phyloP scores from a whole-genome alignment of 2,329 filamentous ascomycete species.

The Aspergillus carbonarius region DNA sequence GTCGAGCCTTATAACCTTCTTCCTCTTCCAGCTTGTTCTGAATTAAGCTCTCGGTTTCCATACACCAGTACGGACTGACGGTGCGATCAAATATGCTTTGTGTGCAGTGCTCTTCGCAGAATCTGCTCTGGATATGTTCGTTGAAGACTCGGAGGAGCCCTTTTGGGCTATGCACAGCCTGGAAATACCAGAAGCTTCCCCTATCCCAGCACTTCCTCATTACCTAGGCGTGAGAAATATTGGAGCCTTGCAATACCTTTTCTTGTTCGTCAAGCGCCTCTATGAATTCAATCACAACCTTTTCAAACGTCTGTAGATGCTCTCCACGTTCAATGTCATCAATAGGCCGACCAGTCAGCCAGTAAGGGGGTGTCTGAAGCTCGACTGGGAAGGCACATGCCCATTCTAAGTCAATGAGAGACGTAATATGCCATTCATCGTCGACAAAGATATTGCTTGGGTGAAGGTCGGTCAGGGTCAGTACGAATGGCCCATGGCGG shows the following conservation, averaged over 20 bases:
- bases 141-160: slow-evolving; percentile 26
- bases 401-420: slow-evolving; percentile 39
- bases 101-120: slow-evolving; percentile 12
- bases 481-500: slow-evolving; percentile 36
- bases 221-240: slow-evolving; percentile 12
- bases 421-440: slow-evolving; percentile 36
- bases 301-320: slow-evolving; percentile 39
- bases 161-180: slow-evolving; percentile 25
- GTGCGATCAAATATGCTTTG: slow-evolving; percentile 13
- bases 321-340: slow-evolving; percentile 19
- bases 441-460: slow-evolving; percentile 41
- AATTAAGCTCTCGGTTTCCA: slow-evolving; percentile 8
- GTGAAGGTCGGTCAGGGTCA: slow-evolving; percentile 43
- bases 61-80: slow-evolving; percentile 17
- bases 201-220: slow-evolving; percentile 26
- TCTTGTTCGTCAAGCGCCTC: slow-evolving; percentile 23
- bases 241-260: background rate
- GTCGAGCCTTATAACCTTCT: slow-evolving; percentile 13
- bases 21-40: slow-evolving; percentile 19
- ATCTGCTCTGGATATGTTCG: slow-evolving; percentile 25
- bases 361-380: slow-evolving; percentile 28
- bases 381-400: slow-evolving; percentile 32
- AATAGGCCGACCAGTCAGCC: slow-evolving; percentile 23
- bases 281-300: slow-evolving; percentile 19
- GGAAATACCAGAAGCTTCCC: slow-evolving; percentile 30